phyloP scores from a whole-genome alignment of 345 rosid species.

The Brassica rapa region DNA sequence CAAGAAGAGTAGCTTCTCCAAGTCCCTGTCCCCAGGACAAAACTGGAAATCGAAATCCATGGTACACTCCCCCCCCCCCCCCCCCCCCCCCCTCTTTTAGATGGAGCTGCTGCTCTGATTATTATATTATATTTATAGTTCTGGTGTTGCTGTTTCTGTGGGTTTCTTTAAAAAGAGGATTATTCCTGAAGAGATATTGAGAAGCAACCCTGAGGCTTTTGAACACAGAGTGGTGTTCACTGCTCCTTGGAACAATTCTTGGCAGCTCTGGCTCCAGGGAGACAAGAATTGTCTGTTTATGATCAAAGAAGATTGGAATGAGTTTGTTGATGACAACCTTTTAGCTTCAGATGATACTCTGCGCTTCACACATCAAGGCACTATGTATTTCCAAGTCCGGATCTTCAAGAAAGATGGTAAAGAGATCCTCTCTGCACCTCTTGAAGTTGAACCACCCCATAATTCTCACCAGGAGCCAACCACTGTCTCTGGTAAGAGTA shows the following conservation, averaged over 20 bases:
- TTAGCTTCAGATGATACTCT: not conserved
- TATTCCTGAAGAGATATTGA: slow-evolving; percentile 25
- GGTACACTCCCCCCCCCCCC: not conserved
- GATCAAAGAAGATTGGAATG: slow-evolving; percentile 34
- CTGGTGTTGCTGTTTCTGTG: not conserved
- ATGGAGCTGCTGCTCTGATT: too few relatives aligned
- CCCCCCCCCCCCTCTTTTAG: too few relatives aligned
- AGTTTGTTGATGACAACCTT: slow-evolving; percentile 28
- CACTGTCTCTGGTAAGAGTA: slow-evolving; percentile 21
- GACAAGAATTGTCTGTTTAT: slow-evolving; percentile 23
- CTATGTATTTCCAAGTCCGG: not conserved
- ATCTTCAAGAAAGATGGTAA: slow-evolving; percentile 14
- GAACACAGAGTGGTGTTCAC: slow-evolving; percentile 31
- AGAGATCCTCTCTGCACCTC: slow-evolving; percentile 7
- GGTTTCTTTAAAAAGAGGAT: slow-evolving; percentile 15
- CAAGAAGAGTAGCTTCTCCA: slow-evolving; percentile 24
- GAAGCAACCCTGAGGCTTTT: not conserved
- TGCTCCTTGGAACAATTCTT: slow-evolving; percentile 32
- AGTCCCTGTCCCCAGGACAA: slow-evolving; percentile 18
- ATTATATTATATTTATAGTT: too few relatives aligned
- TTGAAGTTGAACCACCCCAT: slow-evolving; percentile 13
- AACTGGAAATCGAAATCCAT: slow-evolving; percentile 29
- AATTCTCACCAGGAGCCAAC: slow-evolving; percentile 4
- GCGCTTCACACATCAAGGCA: slow-evolving; percentile 14
- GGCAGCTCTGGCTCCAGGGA: slow-evolving; percentile 29